phyloP scores from a whole-genome alignment of 768 basidiomycete genomes.

The Lepiota brunneoincarnata region DNA sequence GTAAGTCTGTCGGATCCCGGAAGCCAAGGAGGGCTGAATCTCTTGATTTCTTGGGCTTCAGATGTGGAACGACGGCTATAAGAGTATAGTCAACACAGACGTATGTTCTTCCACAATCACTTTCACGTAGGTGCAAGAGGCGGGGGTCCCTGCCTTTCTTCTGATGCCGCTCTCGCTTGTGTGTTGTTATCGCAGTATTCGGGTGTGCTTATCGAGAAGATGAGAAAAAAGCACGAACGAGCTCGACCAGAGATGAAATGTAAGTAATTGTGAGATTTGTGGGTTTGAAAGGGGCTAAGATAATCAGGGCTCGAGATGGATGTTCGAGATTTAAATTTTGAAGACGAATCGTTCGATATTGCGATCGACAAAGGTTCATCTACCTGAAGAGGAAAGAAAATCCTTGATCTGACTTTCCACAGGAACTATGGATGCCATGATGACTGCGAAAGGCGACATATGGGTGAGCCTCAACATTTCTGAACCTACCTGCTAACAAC shows the following conservation, averaged over 20 bases:
- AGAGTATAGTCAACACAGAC: slow-evolving; percentile 75
- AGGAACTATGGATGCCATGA: slow-evolving; percentile 89
- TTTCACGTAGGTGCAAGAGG: background rate
- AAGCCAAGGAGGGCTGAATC: background rate
- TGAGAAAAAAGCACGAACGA: slow-evolving; percentile 52
- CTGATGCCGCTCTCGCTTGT: background rate
- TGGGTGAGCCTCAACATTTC: slow-evolving; percentile 49
- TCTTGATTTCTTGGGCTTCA: slow-evolving; percentile 21
- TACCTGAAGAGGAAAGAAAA: too few species aligned
- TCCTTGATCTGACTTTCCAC: background rate
- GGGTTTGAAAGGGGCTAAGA: background rate
- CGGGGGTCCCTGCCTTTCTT: background rate
- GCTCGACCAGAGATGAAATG: slow-evolving; percentile 70
- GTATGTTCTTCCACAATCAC: slow-evolving; percentile 35
- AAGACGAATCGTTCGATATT: slow-evolving; percentile 64
- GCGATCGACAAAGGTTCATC: slow-evolving; percentile 74
- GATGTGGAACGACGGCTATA: slow-evolving; percentile 90
- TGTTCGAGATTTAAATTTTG: slow-evolving; percentile 64
- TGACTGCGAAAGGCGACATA: slow-evolving; percentile 78
- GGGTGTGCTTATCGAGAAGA: slow-evolving; percentile 67
- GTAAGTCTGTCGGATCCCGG: slow-evolving; percentile 34
- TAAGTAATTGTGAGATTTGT: slow-evolving; percentile 24
- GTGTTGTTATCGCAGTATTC: slow-evolving; percentile 55
- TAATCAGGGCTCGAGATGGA: slow-evolving; percentile 81
- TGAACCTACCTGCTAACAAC: background rate